Base-by-base conservation (phyloP, 2,329 filamentous ascomycete species). In the Verticillium tricorpus region DNA sequence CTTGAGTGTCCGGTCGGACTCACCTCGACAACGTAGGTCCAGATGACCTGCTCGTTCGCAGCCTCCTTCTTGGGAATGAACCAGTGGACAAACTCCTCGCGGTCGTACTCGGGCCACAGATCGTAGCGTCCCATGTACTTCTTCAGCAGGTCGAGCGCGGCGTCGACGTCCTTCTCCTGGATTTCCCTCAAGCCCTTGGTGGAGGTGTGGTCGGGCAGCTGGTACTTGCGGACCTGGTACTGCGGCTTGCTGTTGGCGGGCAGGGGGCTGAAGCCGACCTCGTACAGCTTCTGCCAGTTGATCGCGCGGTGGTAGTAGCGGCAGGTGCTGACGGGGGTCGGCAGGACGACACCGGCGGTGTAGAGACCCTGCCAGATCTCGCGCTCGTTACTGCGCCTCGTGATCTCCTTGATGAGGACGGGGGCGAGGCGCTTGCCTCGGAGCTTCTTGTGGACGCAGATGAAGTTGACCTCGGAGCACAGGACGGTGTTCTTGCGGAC, bases 381-480 rank as follows among this genome's bases (percentile, higher is more conserved):
- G 66, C 90, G 83, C 57, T 93, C 78, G 76, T 98, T 96, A 81
- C 92, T 96, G 66, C 93, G 86, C 57, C 95, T 89, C 5, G 95
- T 99, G 69, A 99, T 92, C 75, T 99, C 95, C 77, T 97, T 97
- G 81, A 99, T 99, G 60, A 99, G 86, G 2, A 98, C 90, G 0
- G 95, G 95, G 0, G 95, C 89, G 54, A 99, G 86, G 60, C 95
- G 89, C 81, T 98, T 97, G 62, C 91, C 88, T 58, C 95, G 91
- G 35, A 99, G 87, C 78, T 98, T 98, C 83, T 98, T 98, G 83
- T 99, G 95, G 61, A 99, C 89, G 72, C 93, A 96, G 67, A 99
- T 88, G 78, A 98, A 99, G 81, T 99, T 99, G 78, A 99, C 95
- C 76, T 99, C 95, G 57, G 91, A 93, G 68, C 91, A 89, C 65